Percentiles rank a stretch among this genome's conserved stretches.
phyloP scores from a whole-genome alignment of 768 basidiomycete species.

The Lepiota venenata region DNA sequence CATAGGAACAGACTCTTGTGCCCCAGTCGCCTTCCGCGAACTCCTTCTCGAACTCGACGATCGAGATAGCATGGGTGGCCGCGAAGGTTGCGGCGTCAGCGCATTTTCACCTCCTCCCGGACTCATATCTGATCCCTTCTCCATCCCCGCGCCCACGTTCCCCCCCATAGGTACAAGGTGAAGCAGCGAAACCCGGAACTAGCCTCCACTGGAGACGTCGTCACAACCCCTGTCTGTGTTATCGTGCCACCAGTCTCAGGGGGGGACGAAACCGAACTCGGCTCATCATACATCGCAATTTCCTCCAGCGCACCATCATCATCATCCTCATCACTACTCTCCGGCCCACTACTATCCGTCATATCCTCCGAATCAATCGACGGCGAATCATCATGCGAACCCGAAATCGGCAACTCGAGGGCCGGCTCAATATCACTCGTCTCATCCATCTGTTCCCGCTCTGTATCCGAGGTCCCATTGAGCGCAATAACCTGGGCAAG shows the following conservation, averaged over 20 bases:
- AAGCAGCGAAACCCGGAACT: too few species aligned
- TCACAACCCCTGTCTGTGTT: constrained; percentile 14
- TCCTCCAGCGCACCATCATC: constrained; percentile 57
- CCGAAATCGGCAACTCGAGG: constrained; percentile 67
- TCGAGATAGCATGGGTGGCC: neutral
- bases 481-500: constrained; percentile 81
- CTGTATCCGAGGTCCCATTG: constrained; percentile 43
- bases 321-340: constrained; percentile 72
- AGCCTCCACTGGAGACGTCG: too few species aligned
- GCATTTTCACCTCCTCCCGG: constrained; percentile 1
- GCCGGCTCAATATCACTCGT: constrained; percentile 45
- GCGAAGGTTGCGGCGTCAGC: constrained; percentile 5
- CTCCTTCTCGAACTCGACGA: constrained; percentile 43
- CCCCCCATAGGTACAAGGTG: too few species aligned
- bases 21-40: constrained; percentile 45
- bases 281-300: constrained; percentile 71
- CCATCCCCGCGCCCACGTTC: neutral
- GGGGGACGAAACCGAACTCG: constrained; percentile 27
- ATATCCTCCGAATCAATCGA: constrained; percentile 68
- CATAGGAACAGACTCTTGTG: constrained; percentile 21
- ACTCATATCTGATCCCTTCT: neutral
- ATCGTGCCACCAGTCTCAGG: neutral
- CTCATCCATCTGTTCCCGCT: constrained; percentile 7
- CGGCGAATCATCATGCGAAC: constrained; percentile 80
- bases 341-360: constrained; percentile 79